Percentiles rank a stretch among this genome's conserved stretches.
Conservation (phyloP, 106 monocot species). For the Cymbidium sinense region DNA sequence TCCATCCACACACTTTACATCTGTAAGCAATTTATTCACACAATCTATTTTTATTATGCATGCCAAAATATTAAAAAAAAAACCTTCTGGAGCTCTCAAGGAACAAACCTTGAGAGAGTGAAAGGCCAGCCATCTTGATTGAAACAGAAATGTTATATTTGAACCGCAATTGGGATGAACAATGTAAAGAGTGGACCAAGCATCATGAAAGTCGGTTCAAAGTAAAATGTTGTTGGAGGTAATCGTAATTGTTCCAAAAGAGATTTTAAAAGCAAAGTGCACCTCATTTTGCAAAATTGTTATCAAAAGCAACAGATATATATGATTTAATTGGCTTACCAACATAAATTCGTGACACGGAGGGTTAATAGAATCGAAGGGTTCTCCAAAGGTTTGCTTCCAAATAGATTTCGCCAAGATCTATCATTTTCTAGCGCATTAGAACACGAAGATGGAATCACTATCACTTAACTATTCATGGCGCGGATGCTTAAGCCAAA, state of each 20-base stretch:
- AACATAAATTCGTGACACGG: not conserved
- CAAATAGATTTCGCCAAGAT: slow-evolving; percentile 2
- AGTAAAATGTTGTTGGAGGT: not conserved
- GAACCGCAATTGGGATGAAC: slow-evolving; percentile 17
- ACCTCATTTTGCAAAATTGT: too few species aligned
- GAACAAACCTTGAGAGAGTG: not conserved
- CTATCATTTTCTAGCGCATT: not conserved
- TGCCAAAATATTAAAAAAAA: not conserved
- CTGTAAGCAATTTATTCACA: slow-evolving; percentile 12
- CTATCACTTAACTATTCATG: not conserved
- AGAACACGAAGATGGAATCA: not conserved
- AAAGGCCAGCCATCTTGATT: slow-evolving; percentile 5
- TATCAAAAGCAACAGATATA: not conserved
- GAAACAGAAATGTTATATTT: slow-evolving; percentile 6
- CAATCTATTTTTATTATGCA: too few species aligned
- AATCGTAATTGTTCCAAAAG: not conserved
- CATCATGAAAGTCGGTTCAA: slow-evolving; percentile 1
- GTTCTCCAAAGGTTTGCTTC: slow-evolving; percentile 4
- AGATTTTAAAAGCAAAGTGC: not conserved
- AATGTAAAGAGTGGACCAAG: slow-evolving; percentile 5
- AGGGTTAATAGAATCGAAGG: slow-evolving; percentile 5
- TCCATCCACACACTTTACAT: slow-evolving; percentile 43
- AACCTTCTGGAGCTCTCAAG: not conserved
- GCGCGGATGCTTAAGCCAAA: slow-evolving; percentile 6
- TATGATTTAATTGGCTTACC: slow-evolving; percentile 3